A percentile compares a stretch with the other conserved stretches of the same genome.
Conservation (phyloP, 768 basidiomycete species). For the Naganishia randhawae region DNA sequence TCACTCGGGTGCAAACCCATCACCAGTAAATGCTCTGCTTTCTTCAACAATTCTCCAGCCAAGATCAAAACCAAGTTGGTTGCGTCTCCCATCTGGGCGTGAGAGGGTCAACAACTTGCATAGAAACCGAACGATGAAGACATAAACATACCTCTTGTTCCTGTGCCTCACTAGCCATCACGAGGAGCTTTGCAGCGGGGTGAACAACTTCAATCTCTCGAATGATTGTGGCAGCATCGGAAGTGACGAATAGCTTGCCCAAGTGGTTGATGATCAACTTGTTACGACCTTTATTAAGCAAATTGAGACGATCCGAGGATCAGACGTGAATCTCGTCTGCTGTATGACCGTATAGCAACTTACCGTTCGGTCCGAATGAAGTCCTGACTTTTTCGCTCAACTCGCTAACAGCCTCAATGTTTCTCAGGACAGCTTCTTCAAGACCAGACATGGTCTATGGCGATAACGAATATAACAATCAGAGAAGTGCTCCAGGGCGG, state of each 20-base stretch:
- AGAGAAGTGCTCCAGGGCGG: not conserved
- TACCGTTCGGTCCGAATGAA: slow-evolving; percentile 93
- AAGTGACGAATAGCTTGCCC: slow-evolving; percentile 91
- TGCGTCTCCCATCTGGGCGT: slow-evolving; percentile 83
- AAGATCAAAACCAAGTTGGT: slow-evolving; percentile 94
- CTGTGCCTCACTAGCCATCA: slow-evolving; percentile 96
- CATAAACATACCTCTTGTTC: slow-evolving; percentile 70
- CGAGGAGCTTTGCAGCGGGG: slow-evolving; percentile 97
- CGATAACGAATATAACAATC: not conserved
- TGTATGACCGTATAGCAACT: slow-evolving; percentile 38
- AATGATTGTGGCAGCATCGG: slow-evolving; percentile 98
- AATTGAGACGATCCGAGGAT: not conserved
- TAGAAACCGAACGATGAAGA: not conserved
- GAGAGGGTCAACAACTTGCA: not conserved
- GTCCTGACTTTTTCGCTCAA: slow-evolving; percentile 91
- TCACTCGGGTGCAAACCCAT: slow-evolving; percentile 98
- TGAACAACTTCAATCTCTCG: slow-evolving; percentile 97
- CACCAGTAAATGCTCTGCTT: slow-evolving; percentile 81
- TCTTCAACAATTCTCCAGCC: slow-evolving; percentile 89
- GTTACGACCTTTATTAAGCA: slow-evolving; percentile 66
- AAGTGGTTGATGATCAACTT: slow-evolving; percentile 98
- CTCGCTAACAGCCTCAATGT: slow-evolving; percentile 93
- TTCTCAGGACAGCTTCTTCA: slow-evolving; percentile 94
- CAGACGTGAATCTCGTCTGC: not conserved
- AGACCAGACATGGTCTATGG: slow-evolving; percentile 69